phyloP scores from a whole-genome alignment of 1,284 basidiomycete genomes.

The Ustilago trichophora region DNA sequence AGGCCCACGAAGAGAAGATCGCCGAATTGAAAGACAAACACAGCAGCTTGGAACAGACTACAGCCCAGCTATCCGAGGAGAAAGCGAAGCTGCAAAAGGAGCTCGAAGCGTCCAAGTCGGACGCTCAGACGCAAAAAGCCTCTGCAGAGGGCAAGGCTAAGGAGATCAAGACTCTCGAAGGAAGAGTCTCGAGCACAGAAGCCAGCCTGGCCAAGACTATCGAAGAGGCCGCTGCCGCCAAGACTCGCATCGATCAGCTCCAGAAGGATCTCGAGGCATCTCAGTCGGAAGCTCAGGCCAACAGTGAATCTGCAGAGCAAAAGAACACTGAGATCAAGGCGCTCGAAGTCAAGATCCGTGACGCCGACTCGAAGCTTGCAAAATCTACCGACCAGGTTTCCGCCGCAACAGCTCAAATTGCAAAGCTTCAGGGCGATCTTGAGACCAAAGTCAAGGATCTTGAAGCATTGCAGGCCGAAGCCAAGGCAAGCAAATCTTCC shows the following conservation, averaged over 20 bases:
- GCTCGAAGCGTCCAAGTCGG: constrained; percentile 8
- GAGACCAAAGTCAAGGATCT: not conserved
- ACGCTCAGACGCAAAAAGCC: constrained; percentile 8
- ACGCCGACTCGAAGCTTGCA: constrained; percentile 10
- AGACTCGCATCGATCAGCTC: constrained; percentile 16
- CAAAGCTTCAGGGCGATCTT: constrained; percentile 1
- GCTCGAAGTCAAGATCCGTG: constrained; percentile 15
- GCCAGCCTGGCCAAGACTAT: constrained; percentile 12
- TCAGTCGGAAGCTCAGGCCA: constrained; percentile 6
- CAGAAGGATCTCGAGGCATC: constrained; percentile 16
- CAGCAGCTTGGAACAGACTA: constrained; percentile 9
- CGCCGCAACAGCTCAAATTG: constrained; percentile 7
- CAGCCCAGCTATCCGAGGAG: constrained; percentile 4
- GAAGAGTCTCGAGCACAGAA: constrained; percentile 12
- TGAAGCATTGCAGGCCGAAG: not conserved
- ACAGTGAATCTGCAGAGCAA: constrained; percentile 19
- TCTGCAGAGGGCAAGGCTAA: constrained; percentile 13
- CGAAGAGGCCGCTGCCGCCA: constrained; percentile 9
- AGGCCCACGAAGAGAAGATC: constrained; percentile 17
- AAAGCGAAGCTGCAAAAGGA: constrained; percentile 16
- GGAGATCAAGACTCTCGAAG: constrained; percentile 18
- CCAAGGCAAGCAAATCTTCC: not conserved
- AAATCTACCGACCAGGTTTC: constrained; percentile 6
- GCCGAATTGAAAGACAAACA: constrained; percentile 10
- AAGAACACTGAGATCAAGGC: constrained; percentile 14